These are phyloP conservation scores for Kurtzmaniella quercitrusa DNA, from an alignment of 1,139 yeast genomes.

Conservation along the genomic window DNA sequence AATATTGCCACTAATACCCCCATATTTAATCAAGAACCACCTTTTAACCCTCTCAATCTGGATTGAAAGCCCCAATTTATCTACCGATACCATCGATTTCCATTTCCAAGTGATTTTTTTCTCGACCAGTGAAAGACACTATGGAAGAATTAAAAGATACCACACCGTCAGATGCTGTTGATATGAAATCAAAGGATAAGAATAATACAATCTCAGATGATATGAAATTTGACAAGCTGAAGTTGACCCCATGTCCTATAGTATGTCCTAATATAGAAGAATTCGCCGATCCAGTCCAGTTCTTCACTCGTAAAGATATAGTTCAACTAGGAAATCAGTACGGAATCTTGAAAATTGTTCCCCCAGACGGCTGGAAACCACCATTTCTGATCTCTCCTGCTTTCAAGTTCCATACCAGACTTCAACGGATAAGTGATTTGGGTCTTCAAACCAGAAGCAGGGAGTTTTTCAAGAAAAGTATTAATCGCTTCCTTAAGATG, in stretches of 20 bases:
- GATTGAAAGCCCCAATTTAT: neutral
- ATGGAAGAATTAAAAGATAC: too few species aligned
- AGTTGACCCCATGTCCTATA: slow-evolving; percentile 48
- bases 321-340: slow-evolving; percentile 50
- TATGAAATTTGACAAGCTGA: slow-evolving; percentile 25
- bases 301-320: slow-evolving; percentile 49
- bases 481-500: slow-evolving; percentile 55
- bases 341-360: slow-evolving; percentile 64
- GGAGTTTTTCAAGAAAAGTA: slow-evolving; percentile 54
- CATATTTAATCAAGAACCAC: too few species aligned
- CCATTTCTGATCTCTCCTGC: slow-evolving; percentile 47
- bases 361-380: slow-evolving; percentile 58
- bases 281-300: slow-evolving; percentile 59
- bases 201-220: too few species aligned
- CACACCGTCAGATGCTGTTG: too few species aligned
- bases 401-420: slow-evolving; percentile 61
- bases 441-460: slow-evolving; percentile 61
- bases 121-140: neutral
- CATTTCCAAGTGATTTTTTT: neutral
- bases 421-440: slow-evolving; percentile 61
- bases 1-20: too few species aligned
- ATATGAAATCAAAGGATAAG: too few species aligned
- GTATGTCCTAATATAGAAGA: slow-evolving; percentile 51
- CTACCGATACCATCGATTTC: slow-evolving; percentile 14
- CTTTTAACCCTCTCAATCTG: too few species aligned